Percentiles rank a stretch among this genome's conserved stretches.
phyloP scores from a whole-genome alignment of 1,139 yeast species.

The Blastobotrys buckinghamii region DNA sequence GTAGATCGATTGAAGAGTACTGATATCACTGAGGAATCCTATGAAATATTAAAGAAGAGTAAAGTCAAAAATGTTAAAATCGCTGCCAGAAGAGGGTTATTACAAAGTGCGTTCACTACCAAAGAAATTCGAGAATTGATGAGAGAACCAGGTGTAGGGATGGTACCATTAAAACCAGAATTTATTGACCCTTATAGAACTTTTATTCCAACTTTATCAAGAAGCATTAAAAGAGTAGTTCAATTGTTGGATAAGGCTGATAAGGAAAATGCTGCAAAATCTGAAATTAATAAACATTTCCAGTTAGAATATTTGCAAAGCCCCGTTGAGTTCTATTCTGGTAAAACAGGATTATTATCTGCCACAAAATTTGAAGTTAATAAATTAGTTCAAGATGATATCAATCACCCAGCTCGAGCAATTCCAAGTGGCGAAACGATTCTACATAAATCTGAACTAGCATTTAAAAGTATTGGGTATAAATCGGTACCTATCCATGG shows the following conservation, averaged over 20 bases:
- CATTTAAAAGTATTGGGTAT: conserved; percentile 81
- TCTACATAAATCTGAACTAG: conserved; percentile 53
- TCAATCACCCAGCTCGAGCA: conserved; percentile 32
- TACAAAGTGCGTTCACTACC: conserved; percentile 80
- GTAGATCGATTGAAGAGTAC: conserved; percentile 47
- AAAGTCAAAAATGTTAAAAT: conserved; percentile 59
- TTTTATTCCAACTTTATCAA: conserved; percentile 40
- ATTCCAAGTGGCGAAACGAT: conserved; percentile 39
- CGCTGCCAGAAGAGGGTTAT: conserved; percentile 79
- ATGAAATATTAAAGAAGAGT: conserved; percentile 46
- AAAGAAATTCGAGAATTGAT: conserved; percentile 85
- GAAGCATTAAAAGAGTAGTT: conserved; percentile 66
- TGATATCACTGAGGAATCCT: conserved; percentile 65
- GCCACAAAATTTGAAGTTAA: conserved; percentile 48
- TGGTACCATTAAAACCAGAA: conserved; percentile 47
- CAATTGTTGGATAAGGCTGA: conserved; percentile 52
- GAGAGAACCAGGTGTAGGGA: conserved; percentile 54
- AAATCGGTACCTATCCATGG: conserved; percentile 60
- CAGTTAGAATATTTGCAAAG: conserved; percentile 60
- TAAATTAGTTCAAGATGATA: conserved; percentile 34
- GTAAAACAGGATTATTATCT: conserved; percentile 37
- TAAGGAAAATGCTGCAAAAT: conserved; percentile 18
- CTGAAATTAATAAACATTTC: conserved; percentile 47
- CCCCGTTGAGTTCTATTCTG: conserved; percentile 51
- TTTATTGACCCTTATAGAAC: conserved; percentile 41